Base-by-base conservation (phyloP, 2,329 filamentous ascomycete species). In the Botryotinia globosa region DNA sequence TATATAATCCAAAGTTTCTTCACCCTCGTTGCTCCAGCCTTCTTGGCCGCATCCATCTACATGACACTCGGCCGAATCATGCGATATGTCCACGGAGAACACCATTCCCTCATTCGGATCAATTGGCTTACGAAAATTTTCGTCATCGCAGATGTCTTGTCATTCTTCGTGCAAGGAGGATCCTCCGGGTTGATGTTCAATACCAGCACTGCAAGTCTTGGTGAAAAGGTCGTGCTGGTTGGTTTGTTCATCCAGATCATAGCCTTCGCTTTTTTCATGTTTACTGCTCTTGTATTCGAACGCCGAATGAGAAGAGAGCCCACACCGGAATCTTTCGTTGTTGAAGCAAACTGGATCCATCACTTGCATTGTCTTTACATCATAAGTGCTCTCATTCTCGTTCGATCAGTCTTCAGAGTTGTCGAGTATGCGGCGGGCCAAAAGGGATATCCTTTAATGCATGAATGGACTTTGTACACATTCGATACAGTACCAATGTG, bases 191-290 rank as follows among this genome's bases (percentile, higher is more conserved):
- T 54, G 48, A 54, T 54, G 48, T 54, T 54, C 48, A 54, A 7
- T n/a, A 2, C 3, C 10, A 54, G 48, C 10, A 54, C 48, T 54
- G 48, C 48, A 12, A 54, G 48, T 54, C 12, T 80, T 20, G 87
- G 85, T n/a, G 78, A 87, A 75, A 83, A 85, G 29, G 81, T 90
- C 66, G 85, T 90, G n/a, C 80, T 90, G 12, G 85, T 76, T 1
- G 89, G 89, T 2, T 81, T 91, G 3, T 78, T 86, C 45, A 78
- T 90, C 25, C 89, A 91, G 77, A 83, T 91, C 37, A 56, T 87
- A 59, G 84, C 87, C 72, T 90, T 91, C 74, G 83, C 82, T 34
- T 80, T 89, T 51, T 91, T 91, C 76, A 79, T 87, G 51, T 72
- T 84, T 7, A 83, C 84, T 1, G 83, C 86, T 0, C 75, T 83